Evolutionary conservation across 305 asterid species (phyloP).

Genomic region (Andrographis paniculata): DNA sequence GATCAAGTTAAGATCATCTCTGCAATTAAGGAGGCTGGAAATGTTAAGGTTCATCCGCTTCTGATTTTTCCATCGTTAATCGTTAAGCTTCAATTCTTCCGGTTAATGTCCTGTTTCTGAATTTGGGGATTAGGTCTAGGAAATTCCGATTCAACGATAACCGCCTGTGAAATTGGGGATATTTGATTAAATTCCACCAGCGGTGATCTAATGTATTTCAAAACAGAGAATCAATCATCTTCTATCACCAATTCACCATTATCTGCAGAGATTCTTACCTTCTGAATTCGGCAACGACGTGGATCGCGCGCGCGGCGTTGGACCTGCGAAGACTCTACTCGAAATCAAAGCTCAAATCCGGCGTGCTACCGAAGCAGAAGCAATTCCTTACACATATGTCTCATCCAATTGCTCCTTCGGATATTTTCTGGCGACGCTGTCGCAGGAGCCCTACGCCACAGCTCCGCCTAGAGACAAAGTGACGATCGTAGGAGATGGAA

Average conservation of each 20-base stretch:
- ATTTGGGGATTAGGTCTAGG: no score
- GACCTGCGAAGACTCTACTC: slow-evolving; percentile 43
- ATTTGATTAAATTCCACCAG: background rate
- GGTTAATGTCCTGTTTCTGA: background rate
- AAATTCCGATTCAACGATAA: no score
- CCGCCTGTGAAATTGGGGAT: background rate
- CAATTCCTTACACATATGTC: slow-evolving; percentile 29
- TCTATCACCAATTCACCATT: background rate
- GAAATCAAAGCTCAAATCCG: slow-evolving; percentile 40
- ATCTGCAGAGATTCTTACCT: slow-evolving; percentile 54
- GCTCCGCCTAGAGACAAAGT: slow-evolving; percentile 44
- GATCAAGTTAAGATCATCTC: slow-evolving; percentile 58
- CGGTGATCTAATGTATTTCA: no score
- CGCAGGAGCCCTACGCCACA: slow-evolving; percentile 20
- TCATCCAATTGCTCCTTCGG: slow-evolving; percentile 36
- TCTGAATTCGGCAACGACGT: slow-evolving; percentile 68
- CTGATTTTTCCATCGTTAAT: background rate
- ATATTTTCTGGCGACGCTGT: slow-evolving; percentile 22
- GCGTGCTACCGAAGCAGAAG: slow-evolving; percentile 36
- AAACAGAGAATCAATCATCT: background rate
- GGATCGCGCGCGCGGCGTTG: slow-evolving; percentile 41
- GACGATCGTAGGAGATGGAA: slow-evolving; percentile 42
- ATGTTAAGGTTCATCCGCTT: slow-evolving; percentile 26
- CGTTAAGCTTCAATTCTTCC: background rate
- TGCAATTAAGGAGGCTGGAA: slow-evolving; percentile 70